Conservation (phyloP, 73 alveolate genomes). For the Symbiodinium pilosum region DNA sequence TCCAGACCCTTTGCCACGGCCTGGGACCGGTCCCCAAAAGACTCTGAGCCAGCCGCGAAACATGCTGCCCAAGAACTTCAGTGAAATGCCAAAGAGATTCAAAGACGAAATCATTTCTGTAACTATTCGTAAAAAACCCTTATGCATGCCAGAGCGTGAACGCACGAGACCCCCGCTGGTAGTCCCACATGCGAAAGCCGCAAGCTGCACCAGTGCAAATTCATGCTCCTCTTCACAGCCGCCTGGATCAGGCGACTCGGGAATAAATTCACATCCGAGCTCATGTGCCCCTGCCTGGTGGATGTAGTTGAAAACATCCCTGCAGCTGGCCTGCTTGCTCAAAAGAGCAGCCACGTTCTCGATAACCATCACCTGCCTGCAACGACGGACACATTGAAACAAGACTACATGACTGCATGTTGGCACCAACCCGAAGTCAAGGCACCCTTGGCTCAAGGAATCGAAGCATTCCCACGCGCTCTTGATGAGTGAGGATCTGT, state of each 20-base stretch:
- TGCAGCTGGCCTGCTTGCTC: not conserved
- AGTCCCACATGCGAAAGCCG: not conserved
- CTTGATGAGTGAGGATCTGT: not conserved
- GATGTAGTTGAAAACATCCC: not conserved
- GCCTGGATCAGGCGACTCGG: too few relatives aligned
- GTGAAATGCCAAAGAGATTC: too few relatives aligned
- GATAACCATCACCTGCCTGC: not conserved
- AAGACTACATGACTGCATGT: not conserved
- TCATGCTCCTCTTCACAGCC: not conserved
- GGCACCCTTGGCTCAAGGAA: not conserved
- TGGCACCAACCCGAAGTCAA: not conserved
- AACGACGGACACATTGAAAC: too few relatives aligned
- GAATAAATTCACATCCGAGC: not conserved
- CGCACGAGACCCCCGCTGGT: not conserved
- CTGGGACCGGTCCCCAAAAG: too few relatives aligned
- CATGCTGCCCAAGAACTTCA: too few relatives aligned
- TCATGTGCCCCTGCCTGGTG: not conserved
- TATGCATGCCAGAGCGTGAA: too few relatives aligned
- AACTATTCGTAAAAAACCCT: too few relatives aligned
- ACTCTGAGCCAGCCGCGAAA: too few relatives aligned
- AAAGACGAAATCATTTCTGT: too few relatives aligned
- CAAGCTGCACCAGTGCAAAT: not conserved
- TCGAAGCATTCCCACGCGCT: not conserved
- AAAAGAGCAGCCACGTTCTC: conserved; percentile 15
- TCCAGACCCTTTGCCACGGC: too few relatives aligned